Percentiles rank a stretch among this genome's conserved stretches.
Conservation (phyloP, 169 alveolate species). For the Eimeria praecox region DNA sequence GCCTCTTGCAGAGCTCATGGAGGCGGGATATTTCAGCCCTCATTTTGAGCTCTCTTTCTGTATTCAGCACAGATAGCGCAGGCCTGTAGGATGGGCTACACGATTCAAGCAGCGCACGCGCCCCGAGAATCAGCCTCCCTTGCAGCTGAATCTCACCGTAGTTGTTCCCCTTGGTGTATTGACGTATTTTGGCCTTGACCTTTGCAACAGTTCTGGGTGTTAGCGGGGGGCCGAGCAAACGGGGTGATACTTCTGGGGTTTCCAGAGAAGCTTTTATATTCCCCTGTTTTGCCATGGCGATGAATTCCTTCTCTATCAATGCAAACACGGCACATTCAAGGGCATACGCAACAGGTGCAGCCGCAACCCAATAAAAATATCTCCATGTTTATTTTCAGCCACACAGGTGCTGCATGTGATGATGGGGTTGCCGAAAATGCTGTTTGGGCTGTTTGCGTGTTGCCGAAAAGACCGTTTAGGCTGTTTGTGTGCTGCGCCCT, state of each 20-base stretch:
- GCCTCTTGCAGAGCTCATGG: slow-evolving; percentile 51
- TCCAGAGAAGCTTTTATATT: not conserved
- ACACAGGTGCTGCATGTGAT: not conserved
- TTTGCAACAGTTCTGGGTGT: slow-evolving; percentile 67
- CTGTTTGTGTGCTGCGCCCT: not conserved
- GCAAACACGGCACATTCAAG: not conserved
- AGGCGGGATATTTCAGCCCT: slow-evolving; percentile 68
- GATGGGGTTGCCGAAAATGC: not conserved
- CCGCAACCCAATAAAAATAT: not conserved
- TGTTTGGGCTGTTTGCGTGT: not conserved
- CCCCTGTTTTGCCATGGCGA: not conserved
- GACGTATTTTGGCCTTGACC: slow-evolving; percentile 58
- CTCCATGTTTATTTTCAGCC: not conserved
- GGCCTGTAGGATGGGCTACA: not conserved
- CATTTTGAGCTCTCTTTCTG: slow-evolving; percentile 66
- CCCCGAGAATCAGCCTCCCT: not conserved
- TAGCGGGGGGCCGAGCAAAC: slow-evolving; percentile 25
- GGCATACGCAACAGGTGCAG: not conserved
- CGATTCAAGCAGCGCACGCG: not conserved
- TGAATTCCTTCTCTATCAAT: not conserved
- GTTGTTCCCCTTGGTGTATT: slow-evolving; percentile 29
- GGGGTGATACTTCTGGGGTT: slow-evolving; percentile 60
- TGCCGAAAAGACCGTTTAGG: not conserved
- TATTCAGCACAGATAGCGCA: not conserved
- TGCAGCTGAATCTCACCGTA: slow-evolving; percentile 30